Conservation (phyloP, 2,329 filamentous ascomycete species). For the Karstenula rhodostoma region DNA sequence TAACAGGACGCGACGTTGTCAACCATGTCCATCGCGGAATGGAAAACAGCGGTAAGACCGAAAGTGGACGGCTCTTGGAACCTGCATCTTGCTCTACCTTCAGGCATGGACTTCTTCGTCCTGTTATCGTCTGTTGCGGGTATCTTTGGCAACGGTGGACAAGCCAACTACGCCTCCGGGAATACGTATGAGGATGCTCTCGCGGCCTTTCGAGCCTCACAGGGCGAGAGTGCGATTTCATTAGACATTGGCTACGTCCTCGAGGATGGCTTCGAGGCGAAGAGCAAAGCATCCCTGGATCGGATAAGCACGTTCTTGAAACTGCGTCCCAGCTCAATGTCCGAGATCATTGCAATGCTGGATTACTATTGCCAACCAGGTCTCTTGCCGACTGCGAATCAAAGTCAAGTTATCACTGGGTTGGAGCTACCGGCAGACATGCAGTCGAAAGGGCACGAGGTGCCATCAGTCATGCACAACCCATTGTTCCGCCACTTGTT, state of each 20-base stretch:
- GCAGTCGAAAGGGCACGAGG: too few species aligned
- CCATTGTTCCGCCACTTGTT: too few species aligned
- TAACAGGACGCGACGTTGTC: not conserved
- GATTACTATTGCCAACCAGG: too few species aligned
- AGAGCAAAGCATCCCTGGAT: not conserved
- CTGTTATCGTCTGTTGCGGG: not conserved
- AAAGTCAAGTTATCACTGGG: too few species aligned
- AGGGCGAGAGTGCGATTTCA: not conserved
- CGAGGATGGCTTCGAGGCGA: too few species aligned
- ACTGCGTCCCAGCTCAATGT: too few species aligned
- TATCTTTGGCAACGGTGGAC: not conserved
- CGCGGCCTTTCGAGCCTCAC: not conserved
- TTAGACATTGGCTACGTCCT: not conserved
- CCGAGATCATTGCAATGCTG: too few species aligned
- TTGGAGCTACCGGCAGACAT: too few species aligned
- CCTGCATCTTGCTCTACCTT: conserved; percentile 7
- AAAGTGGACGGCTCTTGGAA: conserved; percentile 17
- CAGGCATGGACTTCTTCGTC: conserved; percentile 24
- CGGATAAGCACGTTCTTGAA: not conserved
- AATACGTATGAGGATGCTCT: not conserved
- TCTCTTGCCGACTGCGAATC: too few species aligned
- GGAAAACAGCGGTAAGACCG: not conserved
- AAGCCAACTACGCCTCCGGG: not conserved
- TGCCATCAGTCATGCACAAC: too few species aligned
- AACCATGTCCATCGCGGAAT: not conserved